phyloP scores from a whole-genome alignment of 2,329 filamentous ascomycete species.

The Corinectria fuckeliana region DNA sequence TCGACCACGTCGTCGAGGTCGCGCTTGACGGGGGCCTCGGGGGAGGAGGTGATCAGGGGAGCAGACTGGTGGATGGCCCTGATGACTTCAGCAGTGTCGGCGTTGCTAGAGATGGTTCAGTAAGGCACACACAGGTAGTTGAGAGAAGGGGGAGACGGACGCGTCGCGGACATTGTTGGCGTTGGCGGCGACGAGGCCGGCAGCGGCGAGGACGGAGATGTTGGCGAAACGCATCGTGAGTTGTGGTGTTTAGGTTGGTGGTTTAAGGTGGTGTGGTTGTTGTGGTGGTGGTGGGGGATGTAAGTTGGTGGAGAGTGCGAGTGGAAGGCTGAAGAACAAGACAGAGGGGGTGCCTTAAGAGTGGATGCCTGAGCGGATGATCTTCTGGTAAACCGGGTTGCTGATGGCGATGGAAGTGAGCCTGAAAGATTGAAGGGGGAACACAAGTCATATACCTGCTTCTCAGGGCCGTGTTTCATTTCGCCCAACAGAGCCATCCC shows the following conservation, averaged over 20 bases:
- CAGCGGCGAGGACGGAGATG: constrained; percentile 29
- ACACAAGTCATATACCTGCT: background rate
- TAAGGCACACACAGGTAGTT: background rate
- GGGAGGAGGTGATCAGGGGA: constrained; percentile 22
- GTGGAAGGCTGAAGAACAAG: background rate
- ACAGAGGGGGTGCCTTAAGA: background rate
- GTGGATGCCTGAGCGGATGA: background rate
- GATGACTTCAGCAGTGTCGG: background rate
- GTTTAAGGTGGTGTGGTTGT: background rate
- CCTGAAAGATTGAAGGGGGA: constrained; percentile 5
- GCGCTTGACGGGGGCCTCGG: constrained; percentile 20
- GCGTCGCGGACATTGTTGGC: background rate
- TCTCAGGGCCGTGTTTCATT: background rate
- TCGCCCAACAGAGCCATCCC: constrained; percentile 1
- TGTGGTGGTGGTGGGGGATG: background rate
- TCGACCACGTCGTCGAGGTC: constrained; percentile 27
- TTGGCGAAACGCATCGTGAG: constrained; percentile 35
- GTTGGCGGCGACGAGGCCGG: constrained; percentile 30
- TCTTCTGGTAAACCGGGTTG: too few relatives aligned
- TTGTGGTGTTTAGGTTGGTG: background rate
- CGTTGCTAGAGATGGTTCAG: constrained; percentile 12
- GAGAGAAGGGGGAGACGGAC: background rate
- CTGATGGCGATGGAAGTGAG: background rate
- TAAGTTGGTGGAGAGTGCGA: background rate
- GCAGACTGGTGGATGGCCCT: constrained; percentile 1